Evolutionary conservation across 208 protist genomes (phyloP).

Genomic region (Trypanosoma congolense): DNA sequence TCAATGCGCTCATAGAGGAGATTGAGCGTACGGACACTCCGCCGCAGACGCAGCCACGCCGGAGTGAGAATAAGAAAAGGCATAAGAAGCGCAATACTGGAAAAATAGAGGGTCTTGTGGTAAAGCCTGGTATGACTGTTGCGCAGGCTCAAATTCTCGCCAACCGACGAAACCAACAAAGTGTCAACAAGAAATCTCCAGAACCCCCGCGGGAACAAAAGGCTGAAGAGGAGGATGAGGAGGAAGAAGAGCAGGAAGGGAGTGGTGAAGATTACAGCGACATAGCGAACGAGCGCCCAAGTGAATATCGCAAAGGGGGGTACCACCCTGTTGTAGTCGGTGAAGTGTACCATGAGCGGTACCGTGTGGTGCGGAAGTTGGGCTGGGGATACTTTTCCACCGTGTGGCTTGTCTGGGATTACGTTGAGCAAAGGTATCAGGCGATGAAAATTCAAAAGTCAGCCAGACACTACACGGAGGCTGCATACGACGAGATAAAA

Average conservation of each 20-base stretch:
- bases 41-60: neutral
- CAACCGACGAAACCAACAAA: no score
- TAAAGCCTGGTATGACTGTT: constrained; percentile 72
- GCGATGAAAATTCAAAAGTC: constrained; percentile 85
- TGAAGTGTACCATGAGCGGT: constrained; percentile 93
- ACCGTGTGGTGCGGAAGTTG: constrained; percentile 93
- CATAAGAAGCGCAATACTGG: constrained; percentile 13
- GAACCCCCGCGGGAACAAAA: no score
- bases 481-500: constrained; percentile 80
- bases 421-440: constrained; percentile 90
- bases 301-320: constrained; percentile 92
- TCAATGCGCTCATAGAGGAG: constrained; percentile 48
- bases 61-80: constrained; percentile 28
- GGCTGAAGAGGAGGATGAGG: constrained; percentile 38
- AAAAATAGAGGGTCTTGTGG: constrained; percentile 31
- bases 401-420: constrained; percentile 97
- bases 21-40: constrained; percentile 30
- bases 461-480: constrained; percentile 72
- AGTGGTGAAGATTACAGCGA: constrained; percentile 84
- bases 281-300: constrained; percentile 73
- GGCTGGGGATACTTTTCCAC: constrained; percentile 99
- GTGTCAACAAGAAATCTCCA: no score
- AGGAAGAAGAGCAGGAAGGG: constrained; percentile 34
- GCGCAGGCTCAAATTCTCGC: constrained; percentile 50
- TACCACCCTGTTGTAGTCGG: constrained; percentile 94